Percentiles rank a stretch among this genome's conserved stretches.
These are phyloP conservation scores for Clarireedia sp. DNA, from an alignment of 2,329 filamentous ascomycete species.

Conservation along the genomic window DNA sequence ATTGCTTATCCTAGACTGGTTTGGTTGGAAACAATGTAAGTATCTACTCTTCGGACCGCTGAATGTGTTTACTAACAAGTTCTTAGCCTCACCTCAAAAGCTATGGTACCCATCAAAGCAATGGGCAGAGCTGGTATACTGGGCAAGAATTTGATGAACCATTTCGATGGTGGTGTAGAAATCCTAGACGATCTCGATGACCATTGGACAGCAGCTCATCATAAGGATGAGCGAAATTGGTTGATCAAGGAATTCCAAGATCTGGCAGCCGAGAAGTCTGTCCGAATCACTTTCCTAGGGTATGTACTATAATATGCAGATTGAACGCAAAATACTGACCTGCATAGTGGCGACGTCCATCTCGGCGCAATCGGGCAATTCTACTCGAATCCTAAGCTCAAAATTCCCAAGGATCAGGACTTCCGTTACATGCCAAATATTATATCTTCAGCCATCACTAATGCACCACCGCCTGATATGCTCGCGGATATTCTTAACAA, in stretches of 20 bases:
- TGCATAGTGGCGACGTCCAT: slow-evolving; percentile 76
- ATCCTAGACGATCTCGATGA: slow-evolving; percentile 89
- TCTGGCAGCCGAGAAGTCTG: slow-evolving; percentile 83
- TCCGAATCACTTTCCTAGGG: slow-evolving; percentile 83
- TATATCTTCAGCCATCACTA: slow-evolving; percentile 89
- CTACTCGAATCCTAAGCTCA: slow-evolving; percentile 80
- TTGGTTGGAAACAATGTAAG: slow-evolving; percentile 63
- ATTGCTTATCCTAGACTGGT: slow-evolving; percentile 73
- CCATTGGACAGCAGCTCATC: slow-evolving; percentile 93
- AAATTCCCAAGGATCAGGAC: slow-evolving; percentile 78
- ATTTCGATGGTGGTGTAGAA: slow-evolving; percentile 85
- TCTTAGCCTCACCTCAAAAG: slow-evolving; percentile 64
- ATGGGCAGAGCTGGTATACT: slow-evolving; percentile 75
- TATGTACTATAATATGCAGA: slow-evolving; percentile 26
- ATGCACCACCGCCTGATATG: slow-evolving; percentile 78
- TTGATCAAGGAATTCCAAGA: slow-evolving; percentile 89
- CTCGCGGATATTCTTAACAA: slow-evolving; percentile 90
- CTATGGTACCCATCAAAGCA: slow-evolving; percentile 85
- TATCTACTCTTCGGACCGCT: slow-evolving; percentile 11
- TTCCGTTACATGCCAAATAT: slow-evolving; percentile 96
- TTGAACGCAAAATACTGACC: slow-evolving; percentile 15
- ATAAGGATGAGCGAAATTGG: slow-evolving; percentile 82
- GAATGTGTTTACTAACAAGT: slow-evolving; percentile 27
- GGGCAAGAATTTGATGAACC: slow-evolving; percentile 70
- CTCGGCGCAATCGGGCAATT: slow-evolving; percentile 89